These are phyloP conservation scores for Hibiscus trionum DNA, from an alignment of 345 rosid species.

Conservation along the genomic window DNA sequence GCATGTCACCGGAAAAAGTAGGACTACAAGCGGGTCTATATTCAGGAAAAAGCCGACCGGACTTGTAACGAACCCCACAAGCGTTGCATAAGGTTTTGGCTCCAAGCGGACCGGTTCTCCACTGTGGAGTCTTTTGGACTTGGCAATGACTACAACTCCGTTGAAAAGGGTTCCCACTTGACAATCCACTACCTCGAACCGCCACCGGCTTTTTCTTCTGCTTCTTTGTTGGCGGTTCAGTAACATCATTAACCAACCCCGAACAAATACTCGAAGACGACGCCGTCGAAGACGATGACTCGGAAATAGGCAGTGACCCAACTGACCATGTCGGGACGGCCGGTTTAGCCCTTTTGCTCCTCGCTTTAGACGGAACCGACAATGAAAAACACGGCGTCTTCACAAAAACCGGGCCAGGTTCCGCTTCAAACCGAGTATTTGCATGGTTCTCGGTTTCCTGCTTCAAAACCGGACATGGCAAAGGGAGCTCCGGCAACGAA, in stretches of 20 bases:
- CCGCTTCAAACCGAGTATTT: conserved; percentile 15
- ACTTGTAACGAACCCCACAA: conserved; percentile 53
- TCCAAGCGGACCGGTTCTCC: conserved; percentile 57
- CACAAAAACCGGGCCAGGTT: conserved; percentile 3
- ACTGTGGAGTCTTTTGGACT: conserved; percentile 54
- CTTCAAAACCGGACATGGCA: conserved; percentile 5
- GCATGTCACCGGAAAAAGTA: conserved; percentile 33
- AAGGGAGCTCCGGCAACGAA: conserved; percentile 27
- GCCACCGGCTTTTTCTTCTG: conserved; percentile 23
- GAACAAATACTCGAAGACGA: conserved; percentile 21
- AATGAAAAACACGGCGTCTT: conserved; percentile 15
- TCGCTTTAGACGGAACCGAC: conserved; percentile 33
- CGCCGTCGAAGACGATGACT: conserved; percentile 23
- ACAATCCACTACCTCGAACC: conserved; percentile 13
- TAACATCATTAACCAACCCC: background rate
- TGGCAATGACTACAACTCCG: conserved; percentile 49
- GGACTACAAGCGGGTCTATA: conserved; percentile 65
- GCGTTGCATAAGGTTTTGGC: conserved; percentile 56
- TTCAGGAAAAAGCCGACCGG: conserved; percentile 56
- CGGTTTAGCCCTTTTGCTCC: conserved; percentile 34
- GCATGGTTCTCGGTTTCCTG: conserved; percentile 8
- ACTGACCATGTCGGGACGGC: conserved; percentile 25
- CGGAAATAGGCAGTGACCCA: conserved; percentile 15
- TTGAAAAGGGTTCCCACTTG: conserved; percentile 20
- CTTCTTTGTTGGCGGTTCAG: conserved; percentile 27